Evolutionary conservation across 345 rosid genomes (phyloP).

Genomic region (Microthlaspi erraticum): DNA sequence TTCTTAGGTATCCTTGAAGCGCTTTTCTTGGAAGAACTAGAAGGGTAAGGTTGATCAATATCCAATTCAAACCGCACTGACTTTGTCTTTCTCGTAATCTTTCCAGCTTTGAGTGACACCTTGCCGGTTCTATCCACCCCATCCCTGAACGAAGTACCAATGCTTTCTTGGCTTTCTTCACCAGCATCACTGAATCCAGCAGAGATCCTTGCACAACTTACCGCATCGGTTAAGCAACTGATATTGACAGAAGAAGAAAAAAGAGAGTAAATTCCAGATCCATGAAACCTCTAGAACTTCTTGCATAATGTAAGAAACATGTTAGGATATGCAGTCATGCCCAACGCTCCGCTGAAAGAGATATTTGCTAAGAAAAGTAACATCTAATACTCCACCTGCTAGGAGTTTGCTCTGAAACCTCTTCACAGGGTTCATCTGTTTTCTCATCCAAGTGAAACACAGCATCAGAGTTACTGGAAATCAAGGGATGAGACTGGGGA

Average conservation of each 20-base stretch:
- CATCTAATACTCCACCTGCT: slow-evolving; percentile 56
- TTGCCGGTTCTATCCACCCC: slow-evolving; percentile 25
- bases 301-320: background rate
- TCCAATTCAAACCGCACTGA: slow-evolving; percentile 64
- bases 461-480: slow-evolving; percentile 48
- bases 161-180: slow-evolving; percentile 44
- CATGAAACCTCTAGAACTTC: background rate
- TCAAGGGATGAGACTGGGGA: slow-evolving; percentile 59
- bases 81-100: slow-evolving; percentile 51
- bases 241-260: slow-evolving; percentile 3
- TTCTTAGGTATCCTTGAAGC: slow-evolving; percentile 43
- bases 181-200: slow-evolving; percentile 49
- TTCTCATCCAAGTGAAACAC: slow-evolving; percentile 52
- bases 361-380: background rate
- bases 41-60: slow-evolving; percentile 50
- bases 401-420: slow-evolving; percentile 57
- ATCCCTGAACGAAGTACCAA: slow-evolving; percentile 39
- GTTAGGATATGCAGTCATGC: background rate
- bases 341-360: background rate
- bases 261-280: background rate
- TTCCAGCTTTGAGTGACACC: slow-evolving; percentile 43
- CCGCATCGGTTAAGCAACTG: slow-evolving; percentile 61
- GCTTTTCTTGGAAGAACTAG: slow-evolving; percentile 46
- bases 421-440: slow-evolving; percentile 46
- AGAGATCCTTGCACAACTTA: slow-evolving; percentile 43